These are phyloP conservation scores for Theileria annulata DNA, from an alignment of 169 alveolate species.

Conservation along the genomic window DNA sequence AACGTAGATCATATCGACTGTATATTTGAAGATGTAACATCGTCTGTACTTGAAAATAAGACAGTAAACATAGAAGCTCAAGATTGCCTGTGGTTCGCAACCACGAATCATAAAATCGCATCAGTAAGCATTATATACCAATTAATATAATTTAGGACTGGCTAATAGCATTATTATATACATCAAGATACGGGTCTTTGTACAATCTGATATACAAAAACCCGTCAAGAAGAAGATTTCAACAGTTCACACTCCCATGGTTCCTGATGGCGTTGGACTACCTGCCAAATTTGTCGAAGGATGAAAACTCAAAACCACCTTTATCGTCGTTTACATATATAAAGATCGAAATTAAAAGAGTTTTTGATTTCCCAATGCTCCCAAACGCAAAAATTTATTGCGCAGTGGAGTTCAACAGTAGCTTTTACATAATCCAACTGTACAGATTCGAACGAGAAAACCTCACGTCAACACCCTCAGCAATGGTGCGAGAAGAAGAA, in stretches of 20 bases:
- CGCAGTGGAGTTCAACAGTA: conserved; percentile 61
- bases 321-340: conserved; percentile 53
- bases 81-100: conserved; percentile 57
- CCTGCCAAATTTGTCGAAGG: conserved; percentile 36
- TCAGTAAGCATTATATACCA: conserved; percentile 22
- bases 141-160: conserved; percentile 39
- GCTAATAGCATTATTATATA: conserved; percentile 47
- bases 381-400: conserved; percentile 41
- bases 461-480: conserved; percentile 7
- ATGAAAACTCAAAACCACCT: conserved; percentile 29
- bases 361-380: conserved; percentile 45
- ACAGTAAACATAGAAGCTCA: conserved; percentile 16
- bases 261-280: conserved; percentile 51
- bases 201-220: conserved; percentile 51
- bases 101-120: conserved; percentile 62
- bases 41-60: conserved; percentile 3
- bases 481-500: neutral
- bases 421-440: conserved; percentile 50
- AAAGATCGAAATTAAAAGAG: conserved; percentile 36
- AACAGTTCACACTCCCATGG: conserved; percentile 39
- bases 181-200: conserved; percentile 63
- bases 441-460: conserved; percentile 13
- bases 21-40: conserved; percentile 41
- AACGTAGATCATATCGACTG: conserved; percentile 15
- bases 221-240: conserved; percentile 35